A percentile compares a stretch with the other conserved stretches of the same genome.
Conservation (phyloP, 2,329 filamentous ascomycete species). For the Tolypocladium pustulatum region DNA sequence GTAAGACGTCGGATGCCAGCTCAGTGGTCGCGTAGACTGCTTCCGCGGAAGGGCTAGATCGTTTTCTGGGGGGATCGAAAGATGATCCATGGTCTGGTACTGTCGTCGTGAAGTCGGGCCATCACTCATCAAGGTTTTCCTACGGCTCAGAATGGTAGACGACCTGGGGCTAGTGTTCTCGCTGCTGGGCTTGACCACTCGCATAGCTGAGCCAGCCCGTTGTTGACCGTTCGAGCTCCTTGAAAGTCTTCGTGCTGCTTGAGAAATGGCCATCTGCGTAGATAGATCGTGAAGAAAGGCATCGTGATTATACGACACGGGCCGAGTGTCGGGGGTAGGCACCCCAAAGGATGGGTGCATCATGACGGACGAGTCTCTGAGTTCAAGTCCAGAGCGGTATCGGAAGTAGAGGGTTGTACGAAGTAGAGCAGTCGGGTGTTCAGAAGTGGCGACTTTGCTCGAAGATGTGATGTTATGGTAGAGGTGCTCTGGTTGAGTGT, state of each 20-base stretch:
- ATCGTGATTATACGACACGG: constrained; percentile 20
- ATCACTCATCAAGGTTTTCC: constrained; percentile 48
- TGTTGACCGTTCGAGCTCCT: constrained; percentile 40
- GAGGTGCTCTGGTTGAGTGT: not conserved
- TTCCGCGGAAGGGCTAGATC: constrained; percentile 2
- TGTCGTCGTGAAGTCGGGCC: constrained; percentile 31
- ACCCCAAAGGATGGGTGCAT: constrained; percentile 19
- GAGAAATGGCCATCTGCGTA: constrained; percentile 38
- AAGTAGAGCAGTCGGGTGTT: not conserved
- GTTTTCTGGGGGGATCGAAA: constrained; percentile 3
- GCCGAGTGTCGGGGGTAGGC: constrained; percentile 14
- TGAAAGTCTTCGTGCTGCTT: constrained; percentile 36
- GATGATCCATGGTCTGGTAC: constrained; percentile 33
- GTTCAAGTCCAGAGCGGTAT: not conserved
- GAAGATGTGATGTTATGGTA: too few relatives aligned
- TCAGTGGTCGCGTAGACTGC: constrained; percentile 28
- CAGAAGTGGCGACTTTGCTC: not conserved
- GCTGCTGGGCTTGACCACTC: constrained; percentile 55
- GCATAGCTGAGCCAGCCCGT: constrained; percentile 40
- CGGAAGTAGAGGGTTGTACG: not conserved
- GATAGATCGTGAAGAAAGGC: constrained; percentile 40
- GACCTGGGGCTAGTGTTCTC: constrained; percentile 58
- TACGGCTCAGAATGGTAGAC: constrained; percentile 34
- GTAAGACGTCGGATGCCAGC: constrained; percentile 63
- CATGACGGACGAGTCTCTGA: constrained; percentile 7